Evolutionary conservation across 768 basidiomycete species (phyloP), one percentile per base, ranked within the genome.

Genomic region (Symmetrospora coprosmae): DNA sequence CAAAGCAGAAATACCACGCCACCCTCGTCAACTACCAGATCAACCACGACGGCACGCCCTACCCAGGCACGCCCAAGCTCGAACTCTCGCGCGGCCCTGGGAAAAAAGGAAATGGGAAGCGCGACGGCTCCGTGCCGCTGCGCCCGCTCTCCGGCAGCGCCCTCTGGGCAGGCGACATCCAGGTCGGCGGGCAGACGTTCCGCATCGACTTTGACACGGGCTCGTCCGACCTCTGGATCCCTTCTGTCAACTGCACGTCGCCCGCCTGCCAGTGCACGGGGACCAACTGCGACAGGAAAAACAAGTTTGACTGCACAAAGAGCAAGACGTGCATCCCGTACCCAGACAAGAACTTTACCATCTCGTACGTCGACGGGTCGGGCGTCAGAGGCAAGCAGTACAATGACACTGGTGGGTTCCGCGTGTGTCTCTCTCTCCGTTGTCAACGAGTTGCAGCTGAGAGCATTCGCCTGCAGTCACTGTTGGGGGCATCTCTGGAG

Each of bases 291-390:
- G 49, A 50, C 30, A 50, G 38, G 30, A 11, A 34, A 30, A 35
- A 35, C 25, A 50, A 19, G 19, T 34, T 35, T 11, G 49, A 21
- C 30, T 23, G 13, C 11, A 11, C 16, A 25, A 23, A 46, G 25
- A 46, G 43, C 43, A 46, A 46, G 43, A 46, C 43, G 9, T 11
- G 43, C 11, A 46, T 13, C 13, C 43, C 13, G 13, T 31, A 46
- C 40, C 28, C 55, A 3, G 35, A 23, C 56, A 61, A 61, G 40
- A 50, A 50, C 13, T 80, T 79, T 67, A 67, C 64, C n/a, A 74
- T 81, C 59, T 60, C 68, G 13, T 80, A 77, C 63, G 79, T 75
- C 30, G 79, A 81, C 62, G 78, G 78, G 4, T 76, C 76, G 1
- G 69, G 72, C 6, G 77, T 78, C 1, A 51, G 66, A 1, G 80